Evolutionary conservation across 371 early-diverging fungal genomes (phyloP).

Genomic region (Mucor irregularis): DNA sequence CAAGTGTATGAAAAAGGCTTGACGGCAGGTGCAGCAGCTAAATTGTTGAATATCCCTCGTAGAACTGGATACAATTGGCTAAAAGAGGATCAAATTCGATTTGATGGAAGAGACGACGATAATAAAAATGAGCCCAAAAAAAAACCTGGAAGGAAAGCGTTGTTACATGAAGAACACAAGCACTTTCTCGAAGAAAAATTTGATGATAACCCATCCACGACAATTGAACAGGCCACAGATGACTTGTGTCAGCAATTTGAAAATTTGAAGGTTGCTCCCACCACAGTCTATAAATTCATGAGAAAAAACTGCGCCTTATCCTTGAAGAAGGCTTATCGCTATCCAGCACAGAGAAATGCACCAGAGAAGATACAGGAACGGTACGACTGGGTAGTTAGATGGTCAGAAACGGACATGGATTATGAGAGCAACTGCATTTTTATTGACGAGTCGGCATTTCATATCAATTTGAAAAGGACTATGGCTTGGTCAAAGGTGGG

Average conservation of each 20-base stretch:
- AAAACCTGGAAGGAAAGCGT: neutral
- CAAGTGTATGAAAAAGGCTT: slow-evolving; percentile 11
- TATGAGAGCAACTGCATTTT: slow-evolving; percentile 7
- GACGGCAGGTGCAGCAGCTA: slow-evolving; percentile 10
- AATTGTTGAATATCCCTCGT: slow-evolving; percentile 2
- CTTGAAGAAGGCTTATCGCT: slow-evolving; percentile 2
- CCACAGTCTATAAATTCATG: neutral
- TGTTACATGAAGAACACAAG: slow-evolving; percentile 5
- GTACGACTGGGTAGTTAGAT: slow-evolving; percentile 2
- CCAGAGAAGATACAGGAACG: neutral
- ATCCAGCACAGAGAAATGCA: neutral
- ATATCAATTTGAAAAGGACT: slow-evolving; percentile 12
- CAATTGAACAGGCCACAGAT: slow-evolving; percentile 1
- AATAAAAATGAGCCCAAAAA: neutral
- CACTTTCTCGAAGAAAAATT: slow-evolving; percentile 6
- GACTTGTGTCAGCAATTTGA: slow-evolving; percentile 1
- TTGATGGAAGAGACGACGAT: slow-evolving; percentile 4
- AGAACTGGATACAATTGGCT: slow-evolving; percentile 10
- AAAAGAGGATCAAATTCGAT: neutral
- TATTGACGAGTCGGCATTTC: slow-evolving; percentile 10
- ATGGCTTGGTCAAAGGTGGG: slow-evolving; percentile 31
- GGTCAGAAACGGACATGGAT: slow-evolving; percentile 8
- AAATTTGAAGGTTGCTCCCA: neutral
- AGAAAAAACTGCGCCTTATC: neutral
- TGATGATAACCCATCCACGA: slow-evolving; percentile 8